phyloP scores from a whole-genome alignment of 805 yeast genomes.

The Hyphopichia homilentoma region DNA sequence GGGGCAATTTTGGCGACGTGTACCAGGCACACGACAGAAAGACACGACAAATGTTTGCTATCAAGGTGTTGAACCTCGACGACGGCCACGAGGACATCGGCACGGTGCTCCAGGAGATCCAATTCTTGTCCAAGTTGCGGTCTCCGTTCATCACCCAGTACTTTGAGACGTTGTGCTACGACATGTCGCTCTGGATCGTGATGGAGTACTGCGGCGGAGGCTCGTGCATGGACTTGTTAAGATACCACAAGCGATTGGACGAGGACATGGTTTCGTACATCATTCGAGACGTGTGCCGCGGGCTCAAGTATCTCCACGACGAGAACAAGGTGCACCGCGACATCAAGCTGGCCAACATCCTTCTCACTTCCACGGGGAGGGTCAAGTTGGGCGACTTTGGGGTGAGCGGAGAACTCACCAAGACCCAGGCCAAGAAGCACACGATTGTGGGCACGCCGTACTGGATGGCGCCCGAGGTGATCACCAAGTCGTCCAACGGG shows the following conservation, averaged over 20 bases:
- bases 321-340: constrained; percentile 84
- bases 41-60: constrained; percentile 57
- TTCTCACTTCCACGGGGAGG: constrained; percentile 63
- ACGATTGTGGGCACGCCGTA: constrained; percentile 95
- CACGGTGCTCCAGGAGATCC: constrained; percentile 71
- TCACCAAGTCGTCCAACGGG: constrained; percentile 48
- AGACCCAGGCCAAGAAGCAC: constrained; percentile 48
- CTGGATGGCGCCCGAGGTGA: constrained; percentile 99
- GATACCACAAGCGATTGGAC: constrained; percentile 46
- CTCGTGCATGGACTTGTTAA: constrained; percentile 74
- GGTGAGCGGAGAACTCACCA: constrained; percentile 76
- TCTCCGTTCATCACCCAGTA: constrained; percentile 64
- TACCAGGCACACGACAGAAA: constrained; percentile 50
- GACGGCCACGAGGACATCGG: constrained; percentile 72
- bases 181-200: constrained; percentile 75
- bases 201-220: constrained; percentile 98
- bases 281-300: constrained; percentile 59
- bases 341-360: constrained; percentile 84
- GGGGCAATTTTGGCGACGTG: constrained; percentile 87
- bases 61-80: constrained; percentile 84
- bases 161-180: constrained; percentile 59
- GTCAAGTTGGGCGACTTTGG: constrained; percentile 93
- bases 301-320: constrained; percentile 71
- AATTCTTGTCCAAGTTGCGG: constrained; percentile 61
- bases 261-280: constrained; percentile 64